These are phyloP conservation scores for Saccharomycopsis sp. DNA, from an alignment of 805 yeast species.

Conservation along the genomic window DNA sequence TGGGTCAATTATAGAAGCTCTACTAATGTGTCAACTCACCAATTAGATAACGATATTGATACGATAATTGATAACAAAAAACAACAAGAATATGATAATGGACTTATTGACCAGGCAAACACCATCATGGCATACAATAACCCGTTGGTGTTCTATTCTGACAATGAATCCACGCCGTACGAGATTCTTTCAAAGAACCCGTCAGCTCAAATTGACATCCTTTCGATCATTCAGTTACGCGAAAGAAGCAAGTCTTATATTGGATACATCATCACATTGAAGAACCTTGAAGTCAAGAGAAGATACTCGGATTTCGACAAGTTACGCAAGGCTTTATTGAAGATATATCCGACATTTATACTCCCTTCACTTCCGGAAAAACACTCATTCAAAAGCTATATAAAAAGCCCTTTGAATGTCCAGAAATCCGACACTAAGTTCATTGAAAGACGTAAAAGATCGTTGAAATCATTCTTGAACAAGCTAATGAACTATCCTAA, in stretches of 20 bases:
- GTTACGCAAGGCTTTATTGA: constrained; percentile 59
- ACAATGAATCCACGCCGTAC: constrained; percentile 12
- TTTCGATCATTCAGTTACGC: constrained; percentile 59
- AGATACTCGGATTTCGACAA: constrained; percentile 91
- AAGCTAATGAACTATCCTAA: constrained; percentile 33
- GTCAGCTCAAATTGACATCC: constrained; percentile 21
- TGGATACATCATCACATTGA: constrained; percentile 67
- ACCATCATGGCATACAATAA: constrained; percentile 8
- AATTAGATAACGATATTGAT: background rate
- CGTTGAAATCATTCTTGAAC: constrained; percentile 70
- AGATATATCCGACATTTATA: constrained; percentile 71
- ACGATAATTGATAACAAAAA: constrained; percentile 9
- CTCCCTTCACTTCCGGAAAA: constrained; percentile 95
- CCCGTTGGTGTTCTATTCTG: constrained; percentile 19
- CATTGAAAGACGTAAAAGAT: constrained; percentile 65
- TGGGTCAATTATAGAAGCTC: constrained; percentile 10
- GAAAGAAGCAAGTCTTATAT: constrained; percentile 61
- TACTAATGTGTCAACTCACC: background rate
- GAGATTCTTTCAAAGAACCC: constrained; percentile 11
- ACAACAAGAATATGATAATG: constrained; percentile 18
- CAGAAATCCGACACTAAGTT: constrained; percentile 36
- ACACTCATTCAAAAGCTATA: constrained; percentile 50
- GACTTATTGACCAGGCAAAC: constrained; percentile 16
- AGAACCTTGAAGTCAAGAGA: constrained; percentile 53
- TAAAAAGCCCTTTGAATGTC: constrained; percentile 37